Evolutionary conservation across 257 asterid species (phyloP).

Genomic region (Capsicum chinense): DNA sequence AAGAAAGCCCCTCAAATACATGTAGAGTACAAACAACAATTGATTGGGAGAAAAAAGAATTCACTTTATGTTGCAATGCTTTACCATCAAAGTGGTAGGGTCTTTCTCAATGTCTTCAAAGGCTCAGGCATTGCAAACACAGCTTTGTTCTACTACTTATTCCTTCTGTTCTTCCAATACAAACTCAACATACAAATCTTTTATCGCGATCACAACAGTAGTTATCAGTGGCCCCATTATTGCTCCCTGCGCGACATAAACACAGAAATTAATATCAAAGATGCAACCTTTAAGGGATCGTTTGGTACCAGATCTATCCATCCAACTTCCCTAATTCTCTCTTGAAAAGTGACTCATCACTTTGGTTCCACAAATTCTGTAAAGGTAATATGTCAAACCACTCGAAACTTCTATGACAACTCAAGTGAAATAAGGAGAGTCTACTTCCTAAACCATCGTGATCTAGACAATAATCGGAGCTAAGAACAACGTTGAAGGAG

Average conservation of each 20-base stretch:
- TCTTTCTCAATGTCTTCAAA: too few relatives aligned
- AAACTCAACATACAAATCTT: conserved; percentile 71
- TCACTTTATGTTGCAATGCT: neutral
- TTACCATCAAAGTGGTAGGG: conserved; percentile 5
- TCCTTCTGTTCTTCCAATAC: conserved; percentile 59
- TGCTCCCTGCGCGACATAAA: conserved; percentile 60
- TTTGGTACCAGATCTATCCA: neutral
- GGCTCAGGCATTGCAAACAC: neutral
- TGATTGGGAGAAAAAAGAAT: neutral
- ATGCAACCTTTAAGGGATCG: neutral
- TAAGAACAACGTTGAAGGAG: neutral
- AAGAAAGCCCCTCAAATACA: neutral
- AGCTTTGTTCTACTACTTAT: neutral
- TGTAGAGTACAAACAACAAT: neutral
- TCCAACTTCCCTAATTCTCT: neutral
- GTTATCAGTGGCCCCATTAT: conserved; percentile 80
- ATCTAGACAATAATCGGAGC: neutral
- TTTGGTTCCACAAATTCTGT: neutral
- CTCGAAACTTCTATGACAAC: neutral
- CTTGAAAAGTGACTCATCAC: neutral
- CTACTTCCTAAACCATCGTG: neutral
- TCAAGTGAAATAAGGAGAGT: neutral
- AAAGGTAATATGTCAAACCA: neutral
- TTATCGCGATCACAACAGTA: conserved; percentile 69
- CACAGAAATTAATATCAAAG: neutral